Percentiles rank a stretch among this genome's conserved stretches.
Evolutionary conservation across 345 rosid species (phyloP).

Genomic region (Laguncularia racemosa): DNA sequence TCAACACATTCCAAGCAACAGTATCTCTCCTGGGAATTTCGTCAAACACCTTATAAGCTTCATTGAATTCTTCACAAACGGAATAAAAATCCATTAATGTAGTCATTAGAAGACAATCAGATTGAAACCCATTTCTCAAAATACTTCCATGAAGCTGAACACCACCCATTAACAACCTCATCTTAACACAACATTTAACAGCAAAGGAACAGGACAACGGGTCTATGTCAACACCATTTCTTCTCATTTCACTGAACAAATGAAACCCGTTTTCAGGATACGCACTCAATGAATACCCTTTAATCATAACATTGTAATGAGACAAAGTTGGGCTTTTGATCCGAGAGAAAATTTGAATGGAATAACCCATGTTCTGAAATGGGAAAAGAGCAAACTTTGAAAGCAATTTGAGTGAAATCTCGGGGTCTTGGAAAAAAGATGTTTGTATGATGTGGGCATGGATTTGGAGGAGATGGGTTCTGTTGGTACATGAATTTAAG

Average conservation of each 20-base stretch:
- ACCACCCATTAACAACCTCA: conserved; percentile 35
- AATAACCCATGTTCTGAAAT: conserved; percentile 25
- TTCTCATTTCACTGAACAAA: conserved; percentile 38
- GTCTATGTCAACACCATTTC: conserved; percentile 24
- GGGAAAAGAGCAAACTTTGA: conserved; percentile 43
- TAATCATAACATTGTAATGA: conserved; percentile 59
- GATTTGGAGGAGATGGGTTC: conserved; percentile 52
- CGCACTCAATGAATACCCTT: conserved; percentile 45
- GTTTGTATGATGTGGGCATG: conserved; percentile 54
- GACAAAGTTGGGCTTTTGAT: conserved; percentile 35
- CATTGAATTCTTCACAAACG: conserved; percentile 10
- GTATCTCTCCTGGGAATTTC: conserved; percentile 53
- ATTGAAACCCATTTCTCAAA: conserved; percentile 51
- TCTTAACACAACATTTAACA: conserved; percentile 43
- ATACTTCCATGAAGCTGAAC: conserved; percentile 61
- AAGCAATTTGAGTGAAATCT: conserved; percentile 43
- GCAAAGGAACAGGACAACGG: conserved; percentile 54
- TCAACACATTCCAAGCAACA: conserved; percentile 69
- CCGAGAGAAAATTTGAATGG: conserved; percentile 45
- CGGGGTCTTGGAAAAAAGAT: conserved; percentile 33
- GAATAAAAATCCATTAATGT: conserved; percentile 64
- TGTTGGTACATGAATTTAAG: conserved; percentile 39
- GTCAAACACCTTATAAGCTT: conserved; percentile 65
- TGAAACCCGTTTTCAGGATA: conserved; percentile 46
- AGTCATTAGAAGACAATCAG: conserved; percentile 55